Conservation (phyloP, 129 eudicot genomes). For the Escallonia herrerae region DNA sequence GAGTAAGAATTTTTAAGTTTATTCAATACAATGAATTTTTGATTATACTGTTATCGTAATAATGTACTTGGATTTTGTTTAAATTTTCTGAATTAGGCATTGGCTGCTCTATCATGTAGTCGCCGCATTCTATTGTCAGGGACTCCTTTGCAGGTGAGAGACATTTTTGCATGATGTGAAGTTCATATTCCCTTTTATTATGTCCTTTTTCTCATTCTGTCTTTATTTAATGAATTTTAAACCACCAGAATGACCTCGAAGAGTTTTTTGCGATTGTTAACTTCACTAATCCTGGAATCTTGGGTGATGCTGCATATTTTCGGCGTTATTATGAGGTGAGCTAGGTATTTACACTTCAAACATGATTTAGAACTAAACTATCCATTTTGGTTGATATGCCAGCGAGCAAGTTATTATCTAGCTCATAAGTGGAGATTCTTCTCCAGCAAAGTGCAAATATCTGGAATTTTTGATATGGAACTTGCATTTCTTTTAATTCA, state of each 20-base stretch:
- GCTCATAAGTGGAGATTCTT: not conserved
- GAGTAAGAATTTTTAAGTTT: constrained; percentile 39
- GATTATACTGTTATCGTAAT: not conserved
- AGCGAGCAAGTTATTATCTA: not conserved
- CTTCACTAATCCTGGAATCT: constrained; percentile 90
- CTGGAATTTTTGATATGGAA: not conserved
- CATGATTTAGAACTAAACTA: not conserved
- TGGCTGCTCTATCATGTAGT: constrained; percentile 87
- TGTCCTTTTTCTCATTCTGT: constrained; percentile 5
- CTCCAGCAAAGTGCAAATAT: no score
- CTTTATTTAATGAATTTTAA: not conserved
- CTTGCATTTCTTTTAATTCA: constrained; percentile 4
- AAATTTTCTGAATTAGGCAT: constrained; percentile 50
- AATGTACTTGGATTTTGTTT: constrained; percentile 3
- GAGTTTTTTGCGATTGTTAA: constrained; percentile 97
- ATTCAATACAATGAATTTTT: not conserved
- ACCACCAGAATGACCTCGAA: constrained; percentile 80
- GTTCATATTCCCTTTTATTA: constrained; percentile 12
- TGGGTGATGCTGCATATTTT: constrained; percentile 85
- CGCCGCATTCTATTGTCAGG: constrained; percentile 91
- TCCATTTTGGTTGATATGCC: no score
- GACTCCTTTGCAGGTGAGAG: constrained; percentile 96
- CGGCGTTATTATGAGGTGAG: constrained; percentile 88
- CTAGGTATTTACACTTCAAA: constrained; percentile 5
- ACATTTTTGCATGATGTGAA: constrained; percentile 2